A percentile compares a stretch with the other conserved stretches of the same genome.
Conservation (phyloP, 352 stramenopile genomes). For the Blastocystis sp. region DNA sequence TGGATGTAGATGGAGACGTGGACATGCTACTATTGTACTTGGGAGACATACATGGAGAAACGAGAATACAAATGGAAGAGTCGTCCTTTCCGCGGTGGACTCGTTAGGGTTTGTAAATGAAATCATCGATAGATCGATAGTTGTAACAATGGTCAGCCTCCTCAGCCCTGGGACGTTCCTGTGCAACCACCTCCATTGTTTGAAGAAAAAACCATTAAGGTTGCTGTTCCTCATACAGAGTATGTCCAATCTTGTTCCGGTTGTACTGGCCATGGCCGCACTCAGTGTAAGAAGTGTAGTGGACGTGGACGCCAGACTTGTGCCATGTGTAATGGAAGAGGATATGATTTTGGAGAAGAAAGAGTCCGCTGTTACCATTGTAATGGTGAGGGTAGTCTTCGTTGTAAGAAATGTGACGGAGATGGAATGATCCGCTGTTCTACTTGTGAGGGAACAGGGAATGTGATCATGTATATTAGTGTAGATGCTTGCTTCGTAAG, state of each 20-base stretch:
- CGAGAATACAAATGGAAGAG: neutral
- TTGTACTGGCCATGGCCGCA: conserved; percentile 24
- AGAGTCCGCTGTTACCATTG: neutral
- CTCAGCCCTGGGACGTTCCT: conserved; percentile 39
- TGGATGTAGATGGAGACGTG: neutral
- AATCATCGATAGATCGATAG: conserved; percentile 31
- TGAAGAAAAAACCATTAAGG: neutral
- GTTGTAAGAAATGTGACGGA: conserved; percentile 18
- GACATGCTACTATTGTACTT: conserved; percentile 37
- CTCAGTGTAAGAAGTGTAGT: conserved; percentile 14
- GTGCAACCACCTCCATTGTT: neutral
- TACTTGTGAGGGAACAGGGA: conserved; percentile 22
- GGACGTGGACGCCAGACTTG: neutral
- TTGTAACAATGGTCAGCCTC: conserved; percentile 18
- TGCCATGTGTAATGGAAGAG: conserved; percentile 2
- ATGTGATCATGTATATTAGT: conserved; percentile 20
- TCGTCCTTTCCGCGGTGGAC: neutral
- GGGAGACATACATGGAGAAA: conserved; percentile 59
- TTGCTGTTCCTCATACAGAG: conserved; percentile 55
- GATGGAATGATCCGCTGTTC: conserved; percentile 1
- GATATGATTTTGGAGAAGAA: neutral
- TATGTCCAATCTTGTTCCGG: neutral
- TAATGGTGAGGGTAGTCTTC: neutral
- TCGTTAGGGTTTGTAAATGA: neutral
- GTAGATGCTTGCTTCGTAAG: neutral